Base-by-base conservation (phyloP, 352 stramenopile species). In the Elongisporangium prolatum region DNA sequence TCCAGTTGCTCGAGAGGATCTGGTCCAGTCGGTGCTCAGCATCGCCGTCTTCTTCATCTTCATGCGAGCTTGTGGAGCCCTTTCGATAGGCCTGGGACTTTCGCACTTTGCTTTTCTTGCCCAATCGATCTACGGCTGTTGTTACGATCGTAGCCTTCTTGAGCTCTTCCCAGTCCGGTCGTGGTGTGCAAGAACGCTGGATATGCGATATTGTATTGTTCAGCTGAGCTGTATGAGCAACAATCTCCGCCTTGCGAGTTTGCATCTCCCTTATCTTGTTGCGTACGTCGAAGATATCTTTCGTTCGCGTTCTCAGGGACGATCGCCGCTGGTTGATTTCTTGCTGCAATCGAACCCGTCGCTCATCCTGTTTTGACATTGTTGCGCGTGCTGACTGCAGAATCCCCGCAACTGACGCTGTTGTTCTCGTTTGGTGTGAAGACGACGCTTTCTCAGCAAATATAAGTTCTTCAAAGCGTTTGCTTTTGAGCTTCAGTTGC, bases 261-360 rank as follows among this genome's bases (percentile, higher is more conserved):
- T 86, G 70, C 5, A 88, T 34, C 13, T 67, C 55, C 1, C 71
- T 52, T 2, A 76, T 61, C 13, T 74, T 57, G 25, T 72, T 79
- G 8, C 80, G 77, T 11, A 88, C 69, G 48, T 84, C 69, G 38
- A 91, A 91, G 20, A 91, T 84, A 16, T 75, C 64, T 28, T 88
- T 75, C 2, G 79, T 91, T 3, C 69, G 71, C 18, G 52, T 54
- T 21, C 77, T 66, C 2, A 86, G 59, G 6, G 68, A 56, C 5
- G 62, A 54, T 22, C 72, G 71, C 14, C 59, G 69, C 18, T 71
- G 18, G 48, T 24, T 21, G 21, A 52, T 52, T 14, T 52, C 48
- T 52, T 52, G 18, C 48, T 52, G 48, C 48, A 52, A 24, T 21
- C 48, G 18, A 1, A 24, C 13, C 48, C 21, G 48, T 24, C 13